Conservation (phyloP, 225 moss, liverwort and hornwort species). For the Physcomitrium patens region DNA sequence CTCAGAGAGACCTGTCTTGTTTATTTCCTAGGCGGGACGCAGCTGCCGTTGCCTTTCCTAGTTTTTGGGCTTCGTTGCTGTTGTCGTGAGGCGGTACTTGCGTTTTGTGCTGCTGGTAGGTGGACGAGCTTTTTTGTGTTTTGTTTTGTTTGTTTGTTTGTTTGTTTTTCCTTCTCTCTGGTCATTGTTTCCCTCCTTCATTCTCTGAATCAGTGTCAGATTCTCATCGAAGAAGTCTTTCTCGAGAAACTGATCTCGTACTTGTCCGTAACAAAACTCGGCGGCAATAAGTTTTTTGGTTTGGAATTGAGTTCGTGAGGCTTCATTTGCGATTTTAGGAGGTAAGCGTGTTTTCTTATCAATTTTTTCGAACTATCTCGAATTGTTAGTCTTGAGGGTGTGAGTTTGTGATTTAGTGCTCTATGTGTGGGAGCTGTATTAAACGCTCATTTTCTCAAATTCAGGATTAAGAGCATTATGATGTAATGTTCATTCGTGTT, state of each 20-base stretch:
- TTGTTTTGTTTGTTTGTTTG: not conserved
- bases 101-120: too few relatives aligned
- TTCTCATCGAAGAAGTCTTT: not conserved
- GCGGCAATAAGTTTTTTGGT: not conserved
- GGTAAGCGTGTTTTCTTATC: slow-evolving; percentile 8
- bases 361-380: too few relatives aligned
- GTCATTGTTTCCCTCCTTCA: too few relatives aligned
- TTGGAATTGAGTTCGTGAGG: slow-evolving; percentile 10
- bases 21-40: too few relatives aligned
- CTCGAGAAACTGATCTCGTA: not conserved
- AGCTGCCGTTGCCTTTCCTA: too few relatives aligned
- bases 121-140: not conserved
- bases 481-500: not conserved
- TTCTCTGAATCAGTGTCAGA: too few relatives aligned
- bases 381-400: slow-evolving; percentile 1
- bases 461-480: not conserved
- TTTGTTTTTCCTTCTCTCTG: not conserved
- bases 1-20: too few relatives aligned
- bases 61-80: too few relatives aligned
- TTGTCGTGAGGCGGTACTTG: too few relatives aligned
- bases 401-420: not conserved
- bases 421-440: not conserved
- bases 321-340: slow-evolving; percentile 23
- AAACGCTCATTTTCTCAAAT: not conserved
- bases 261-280: not conserved